These are phyloP conservation scores for Begonia masoniana DNA, from an alignment of 306 rosid species.

Conservation along the genomic window DNA sequence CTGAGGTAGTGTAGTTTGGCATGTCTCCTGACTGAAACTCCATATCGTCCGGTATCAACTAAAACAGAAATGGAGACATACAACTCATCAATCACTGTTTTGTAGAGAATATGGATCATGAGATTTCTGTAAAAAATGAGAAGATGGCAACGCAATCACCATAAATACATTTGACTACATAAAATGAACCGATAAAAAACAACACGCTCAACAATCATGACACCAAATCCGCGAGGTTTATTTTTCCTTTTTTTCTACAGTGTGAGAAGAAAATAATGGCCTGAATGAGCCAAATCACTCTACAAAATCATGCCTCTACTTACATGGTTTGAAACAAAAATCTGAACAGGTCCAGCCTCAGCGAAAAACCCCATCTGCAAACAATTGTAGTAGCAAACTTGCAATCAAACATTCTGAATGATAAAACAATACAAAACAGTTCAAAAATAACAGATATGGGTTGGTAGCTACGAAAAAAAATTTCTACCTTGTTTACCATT, in stretches of 20 bases:
- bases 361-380: conserved; percentile 91
- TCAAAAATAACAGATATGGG: background rate
- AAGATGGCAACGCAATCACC: background rate
- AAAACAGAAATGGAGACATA: conserved; percentile 6
- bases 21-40: conserved; percentile 91
- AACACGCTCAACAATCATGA: background rate
- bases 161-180: too few species aligned
- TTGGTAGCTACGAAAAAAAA: background rate
- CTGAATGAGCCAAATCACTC: background rate
- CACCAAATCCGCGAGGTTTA: background rate
- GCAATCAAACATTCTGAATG: background rate
- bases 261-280: too few species aligned
- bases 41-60: conserved; percentile 99
- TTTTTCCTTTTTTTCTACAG: too few species aligned
- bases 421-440: conserved; percentile 2
- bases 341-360: conserved; percentile 98
- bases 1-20: conserved; percentile 94
- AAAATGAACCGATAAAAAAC: background rate
- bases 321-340: conserved; percentile 93
- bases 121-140: too few species aligned
- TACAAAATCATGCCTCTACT: conserved; percentile 7
- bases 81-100: background rate
- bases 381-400: conserved; percentile 6
- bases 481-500: conserved; percentile 83
- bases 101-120: background rate